Percentiles rank a stretch among this genome's conserved stretches.
phyloP scores from a whole-genome alignment of 345 rosid genomes.

The Sonneratia alba region DNA sequence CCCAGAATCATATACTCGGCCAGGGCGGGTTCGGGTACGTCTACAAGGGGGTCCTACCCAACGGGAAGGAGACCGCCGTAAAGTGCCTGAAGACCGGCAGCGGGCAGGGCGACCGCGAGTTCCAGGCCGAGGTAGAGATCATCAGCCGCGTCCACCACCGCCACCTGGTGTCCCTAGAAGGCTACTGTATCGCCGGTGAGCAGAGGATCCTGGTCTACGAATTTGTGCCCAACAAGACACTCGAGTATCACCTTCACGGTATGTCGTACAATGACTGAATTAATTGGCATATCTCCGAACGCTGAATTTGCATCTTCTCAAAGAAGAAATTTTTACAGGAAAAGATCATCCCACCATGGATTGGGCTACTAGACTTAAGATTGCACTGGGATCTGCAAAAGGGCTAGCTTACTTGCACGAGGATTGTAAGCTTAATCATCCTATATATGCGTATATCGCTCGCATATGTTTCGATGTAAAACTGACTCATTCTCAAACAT shows the following conservation, averaged over 20 bases:
- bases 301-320: no score
- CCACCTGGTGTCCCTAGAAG: not conserved
- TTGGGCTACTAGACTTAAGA: not conserved
- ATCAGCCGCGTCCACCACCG: constrained; percentile 6
- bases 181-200: not conserved
- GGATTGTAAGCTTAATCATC: not conserved
- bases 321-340: not conserved
- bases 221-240: not conserved
- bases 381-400: constrained; percentile 6
- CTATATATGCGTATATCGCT: no score
- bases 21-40: constrained; percentile 3
- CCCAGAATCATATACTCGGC: not conserved
- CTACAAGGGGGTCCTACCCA: constrained; percentile 1
- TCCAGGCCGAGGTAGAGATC: constrained; percentile 3
- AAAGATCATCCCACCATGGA: constrained; percentile 6
- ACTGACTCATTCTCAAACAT: no score
- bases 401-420: constrained; percentile 9
- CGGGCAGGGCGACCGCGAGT: constrained; percentile 4
- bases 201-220: constrained; percentile 3
- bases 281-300: not conserved
- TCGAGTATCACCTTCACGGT: constrained; percentile 3
- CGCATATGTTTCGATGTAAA: no score
- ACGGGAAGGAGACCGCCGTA: not conserved
- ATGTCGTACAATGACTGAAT: not conserved
- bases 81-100: not conserved